Evolutionary conservation across 2,329 filamentous ascomycete species (phyloP), one percentile per base, ranked within the genome.

Genomic region (Diaporthe ampelina): DNA sequence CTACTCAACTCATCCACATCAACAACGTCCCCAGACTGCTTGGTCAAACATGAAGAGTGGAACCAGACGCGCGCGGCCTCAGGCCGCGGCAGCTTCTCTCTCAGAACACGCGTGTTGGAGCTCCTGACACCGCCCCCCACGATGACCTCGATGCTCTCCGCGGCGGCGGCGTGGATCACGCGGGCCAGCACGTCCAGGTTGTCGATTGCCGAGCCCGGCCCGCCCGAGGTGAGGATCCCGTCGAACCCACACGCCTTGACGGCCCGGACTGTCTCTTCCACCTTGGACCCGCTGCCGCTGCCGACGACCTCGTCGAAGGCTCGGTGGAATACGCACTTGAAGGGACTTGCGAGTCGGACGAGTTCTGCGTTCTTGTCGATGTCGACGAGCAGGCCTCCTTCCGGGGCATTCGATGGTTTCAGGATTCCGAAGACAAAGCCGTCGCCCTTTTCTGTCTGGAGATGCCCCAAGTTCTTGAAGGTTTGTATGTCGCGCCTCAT

Each of bases 401-500:
- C 37, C 37, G 15, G 15, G 54, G 35, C 26, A 54, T 17, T 19
- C 40, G 6, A 17, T 70, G 58, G 29, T 45, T 70, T 74, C 17
- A 91, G 76, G 2, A 88, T 80, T 6, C 89, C 89, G 76, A 91
- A 89, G 10, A 91, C 89, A 76, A 91, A 91, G 1, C 88, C 88
- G 76, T 91, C 89, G 5, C 88, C 88, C 19, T 83, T 82, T 1
- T 77, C 76, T 0, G 80, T 76, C 35, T 83, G 77, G 70, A 91
- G 78, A 4, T 84, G 73, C 0, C 83, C 83, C 0, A 82, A 78
- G 0, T 77, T 77, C 63, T 82, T 84, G 78, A 90, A 85, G 0
- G 59, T 75, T 0, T 21, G 61, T 13, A 91, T 85, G 10, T 81
- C 77, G 2, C 76, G 71, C 54, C 77, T 77, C 89, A 91, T 91